Evolutionary conservation across 371 early-diverging fungal species (phyloP), one percentile per base, ranked within the genome.

Genomic region (Syncephalastrum sp.): DNA sequence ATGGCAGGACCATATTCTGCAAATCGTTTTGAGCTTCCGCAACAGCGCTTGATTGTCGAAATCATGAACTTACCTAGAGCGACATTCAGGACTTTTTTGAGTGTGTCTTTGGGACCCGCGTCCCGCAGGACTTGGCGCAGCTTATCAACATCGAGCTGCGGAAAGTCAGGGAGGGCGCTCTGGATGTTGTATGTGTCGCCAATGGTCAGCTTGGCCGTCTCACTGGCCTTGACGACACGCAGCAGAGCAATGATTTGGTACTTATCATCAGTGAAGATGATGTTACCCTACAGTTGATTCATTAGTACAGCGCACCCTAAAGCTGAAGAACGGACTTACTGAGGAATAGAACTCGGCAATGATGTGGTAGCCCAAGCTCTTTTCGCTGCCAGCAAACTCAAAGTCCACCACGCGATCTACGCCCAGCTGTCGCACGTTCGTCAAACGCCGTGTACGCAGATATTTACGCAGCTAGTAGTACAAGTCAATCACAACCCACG

Each of bases 271-370:
- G 96, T 95, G 64, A 99, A 71, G 53, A 99, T 93, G 54, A 99
- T 84, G 75, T 99, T 99, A 5, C 99, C 99, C 80, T 88, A 69
- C 1, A n/a, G 43, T 23, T 45, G 21, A 21, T 2, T 0, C 21
- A 2, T 21, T 21, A 21, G 21, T 21, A 2, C 21, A 21, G 21
- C 2, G 1, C 21, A 2, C 21, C 21, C 21, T 21, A 58, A 8
- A 33, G 13, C 15, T 33, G 23, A n/a, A 14, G 24, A 7, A 51
- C 74, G 27, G 7, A 49, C 75, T 78, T 84, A 86, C 88, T 50
- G 90, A 83, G 49, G 95, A 88, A 67, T 95, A 98, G 59, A 97
- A 93, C 74, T 98, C 98, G 57, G 90, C 84, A 63, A 98, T 87
- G n/a, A 98, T 71, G 60, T 98, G 96, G 65, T 85, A 94, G 0